Conservation (phyloP, 805 yeast genomes). For the Candida nonsorbophila region DNA sequence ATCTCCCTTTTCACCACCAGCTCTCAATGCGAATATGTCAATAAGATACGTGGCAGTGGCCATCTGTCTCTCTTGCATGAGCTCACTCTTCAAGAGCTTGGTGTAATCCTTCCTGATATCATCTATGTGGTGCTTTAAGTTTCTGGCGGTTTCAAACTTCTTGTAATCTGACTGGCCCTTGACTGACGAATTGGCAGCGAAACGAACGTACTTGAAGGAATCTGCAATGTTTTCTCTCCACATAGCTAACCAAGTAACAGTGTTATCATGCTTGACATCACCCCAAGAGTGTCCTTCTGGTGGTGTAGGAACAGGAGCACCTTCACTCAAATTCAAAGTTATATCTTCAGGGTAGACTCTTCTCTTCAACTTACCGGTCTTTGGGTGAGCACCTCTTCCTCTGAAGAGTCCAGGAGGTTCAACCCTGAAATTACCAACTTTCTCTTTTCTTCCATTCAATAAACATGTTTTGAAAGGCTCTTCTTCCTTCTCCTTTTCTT, state of each 20-base stretch:
- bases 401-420: constrained; percentile 96
- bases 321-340: constrained; percentile 73
- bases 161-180: constrained; percentile 89
- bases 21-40: constrained; percentile 91
- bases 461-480: constrained; percentile 77
- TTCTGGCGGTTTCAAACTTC: constrained; percentile 91
- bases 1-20: constrained; percentile 96
- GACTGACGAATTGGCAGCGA: constrained; percentile 85
- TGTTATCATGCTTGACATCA: constrained; percentile 79
- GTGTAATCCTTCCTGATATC: constrained; percentile 71
- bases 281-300: constrained; percentile 92
- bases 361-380: constrained; percentile 84
- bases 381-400: constrained; percentile 97
- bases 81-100: constrained; percentile 59
- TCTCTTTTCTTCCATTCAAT: constrained; percentile 83
- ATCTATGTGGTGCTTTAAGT: constrained; percentile 68
- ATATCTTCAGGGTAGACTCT: constrained; percentile 88
- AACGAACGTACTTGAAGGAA: constrained; percentile 79
- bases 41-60: constrained; percentile 92
- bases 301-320: constrained; percentile 68
- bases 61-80: constrained; percentile 84
- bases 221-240: constrained; percentile 93
- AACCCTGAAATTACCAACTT: constrained; percentile 87
- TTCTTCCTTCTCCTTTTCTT: constrained; percentile 69
- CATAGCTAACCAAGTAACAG: constrained; percentile 94